phyloP scores from a whole-genome alignment of 805 yeast genomes.

The Candida nitratophila region DNA sequence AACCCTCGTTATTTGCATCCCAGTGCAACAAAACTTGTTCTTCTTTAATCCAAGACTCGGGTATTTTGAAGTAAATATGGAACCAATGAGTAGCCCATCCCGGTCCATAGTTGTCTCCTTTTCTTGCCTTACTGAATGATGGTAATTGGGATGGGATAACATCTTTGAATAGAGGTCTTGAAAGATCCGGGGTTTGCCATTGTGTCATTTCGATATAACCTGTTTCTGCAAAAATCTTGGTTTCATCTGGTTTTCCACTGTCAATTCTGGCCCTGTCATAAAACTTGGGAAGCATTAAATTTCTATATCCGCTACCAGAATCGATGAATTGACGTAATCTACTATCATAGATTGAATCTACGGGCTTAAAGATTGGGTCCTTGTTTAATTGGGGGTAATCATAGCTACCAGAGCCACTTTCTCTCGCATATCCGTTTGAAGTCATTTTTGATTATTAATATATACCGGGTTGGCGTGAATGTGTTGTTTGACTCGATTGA shows the following conservation, averaged over 20 bases:
- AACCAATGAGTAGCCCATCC: slow-evolving; percentile 98
- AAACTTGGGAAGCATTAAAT: slow-evolving; percentile 74
- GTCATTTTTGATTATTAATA: too few relatives aligned
- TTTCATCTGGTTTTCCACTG: slow-evolving; percentile 19
- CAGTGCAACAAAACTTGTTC: slow-evolving; percentile 64
- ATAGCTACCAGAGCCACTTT: slow-evolving; percentile 1
- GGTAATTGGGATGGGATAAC: slow-evolving; percentile 42
- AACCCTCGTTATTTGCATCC: slow-evolving; percentile 84
- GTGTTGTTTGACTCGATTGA: too few relatives aligned
- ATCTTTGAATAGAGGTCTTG: slow-evolving; percentile 57
- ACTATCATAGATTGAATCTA: slow-evolving; percentile 64
- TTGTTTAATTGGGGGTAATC: slow-evolving; percentile 34
- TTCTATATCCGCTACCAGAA: slow-evolving; percentile 62
- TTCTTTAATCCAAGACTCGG: slow-evolving; percentile 46
- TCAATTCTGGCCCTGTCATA: slow-evolving; percentile 58
- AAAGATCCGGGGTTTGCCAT: slow-evolving; percentile 66
- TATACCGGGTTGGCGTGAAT: too few relatives aligned
- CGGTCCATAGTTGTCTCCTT: slow-evolving; percentile 83
- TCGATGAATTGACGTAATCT: slow-evolving; percentile 72
- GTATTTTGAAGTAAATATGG: slow-evolving; percentile 57
- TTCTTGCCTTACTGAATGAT: slow-evolving; percentile 48
- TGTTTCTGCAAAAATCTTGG: slow-evolving; percentile 20
- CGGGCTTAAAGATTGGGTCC: slow-evolving; percentile 66
- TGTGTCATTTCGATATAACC: slow-evolving; percentile 52
- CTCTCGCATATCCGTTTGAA: not conserved